Evolutionary conservation across 768 basidiomycete species (phyloP).

Genomic region (Daedaleopsis nitida): DNA sequence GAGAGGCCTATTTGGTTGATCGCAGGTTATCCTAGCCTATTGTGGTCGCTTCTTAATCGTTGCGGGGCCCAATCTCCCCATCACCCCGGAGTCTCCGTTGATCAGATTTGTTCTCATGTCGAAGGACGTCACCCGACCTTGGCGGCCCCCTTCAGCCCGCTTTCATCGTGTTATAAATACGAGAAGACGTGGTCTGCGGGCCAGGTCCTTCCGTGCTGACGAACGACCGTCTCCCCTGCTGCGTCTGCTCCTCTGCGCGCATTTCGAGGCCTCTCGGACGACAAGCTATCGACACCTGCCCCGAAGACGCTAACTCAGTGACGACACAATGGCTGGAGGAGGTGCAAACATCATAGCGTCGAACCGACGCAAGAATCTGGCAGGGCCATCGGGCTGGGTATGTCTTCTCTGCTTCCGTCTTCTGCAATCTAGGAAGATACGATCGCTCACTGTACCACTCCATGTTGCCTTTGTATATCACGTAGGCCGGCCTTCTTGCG

Average conservation of each 20-base stretch:
- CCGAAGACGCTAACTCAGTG: background rate
- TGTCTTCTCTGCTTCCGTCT: constrained; percentile 18
- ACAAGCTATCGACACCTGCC: background rate
- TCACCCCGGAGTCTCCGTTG: background rate
- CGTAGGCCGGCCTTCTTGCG: constrained; percentile 61
- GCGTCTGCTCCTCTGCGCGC: background rate
- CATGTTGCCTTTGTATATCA: constrained; percentile 8
- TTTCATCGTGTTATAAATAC: background rate
- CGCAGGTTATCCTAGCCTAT: background rate
- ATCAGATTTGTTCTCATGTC: background rate
- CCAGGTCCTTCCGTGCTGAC: background rate
- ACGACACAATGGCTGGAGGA: constrained; percentile 47
- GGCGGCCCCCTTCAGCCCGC: background rate
- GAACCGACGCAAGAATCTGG: constrained; percentile 53
- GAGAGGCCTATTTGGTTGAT: background rate
- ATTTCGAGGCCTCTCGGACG: background rate
- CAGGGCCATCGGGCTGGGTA: constrained; percentile 72
- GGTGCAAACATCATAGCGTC: constrained; percentile 39
- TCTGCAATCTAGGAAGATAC: background rate
- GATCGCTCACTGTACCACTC: constrained; percentile 1
- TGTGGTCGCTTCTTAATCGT: background rate
- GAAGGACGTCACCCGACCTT: background rate
- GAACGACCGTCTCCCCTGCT: background rate
- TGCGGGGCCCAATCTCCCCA: background rate
- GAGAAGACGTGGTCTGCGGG: background rate